Percentiles rank a stretch among this genome's conserved stretches.
Conservation (phyloP, 2,329 filamentous ascomycete species). For the Aspergillus fischeri region DNA sequence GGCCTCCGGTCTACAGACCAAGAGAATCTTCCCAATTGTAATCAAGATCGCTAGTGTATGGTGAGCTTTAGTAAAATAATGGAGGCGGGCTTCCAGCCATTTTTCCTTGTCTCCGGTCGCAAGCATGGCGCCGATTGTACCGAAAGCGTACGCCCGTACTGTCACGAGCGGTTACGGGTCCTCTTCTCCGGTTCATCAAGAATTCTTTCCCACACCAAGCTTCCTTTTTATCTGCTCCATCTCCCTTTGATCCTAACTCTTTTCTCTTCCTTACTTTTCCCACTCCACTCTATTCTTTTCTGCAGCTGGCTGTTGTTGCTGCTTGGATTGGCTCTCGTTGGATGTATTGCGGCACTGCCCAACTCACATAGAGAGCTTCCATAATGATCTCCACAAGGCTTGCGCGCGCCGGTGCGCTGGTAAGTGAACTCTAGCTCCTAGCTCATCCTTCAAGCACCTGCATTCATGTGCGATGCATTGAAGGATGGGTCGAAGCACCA, state of each 20-base stretch:
- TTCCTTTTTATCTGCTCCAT: constrained; percentile 33
- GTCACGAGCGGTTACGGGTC: constrained; percentile 38
- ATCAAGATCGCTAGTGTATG: background rate
- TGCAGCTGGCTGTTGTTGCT: constrained; percentile 33
- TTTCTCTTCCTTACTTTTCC: constrained; percentile 27
- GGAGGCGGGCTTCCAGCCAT: constrained; percentile 12
- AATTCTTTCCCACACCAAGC: constrained; percentile 36
- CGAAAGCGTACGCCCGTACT: constrained; percentile 28
- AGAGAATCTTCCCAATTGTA: background rate
- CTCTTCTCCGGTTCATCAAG: constrained; percentile 34
- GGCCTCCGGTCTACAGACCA: background rate
- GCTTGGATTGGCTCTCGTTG: constrained; percentile 30
- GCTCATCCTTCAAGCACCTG: constrained; percentile 9
- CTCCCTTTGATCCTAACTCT: constrained; percentile 34
- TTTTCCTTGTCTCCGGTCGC: constrained; percentile 30
- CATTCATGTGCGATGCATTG: constrained; percentile 9
- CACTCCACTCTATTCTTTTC: constrained; percentile 33
- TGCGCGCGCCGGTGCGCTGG: constrained; percentile 46
- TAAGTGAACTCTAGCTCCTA: constrained; percentile 29
- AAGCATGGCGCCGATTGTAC: constrained; percentile 16
- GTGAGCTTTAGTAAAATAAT: background rate
- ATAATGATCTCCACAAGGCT: constrained; percentile 47
- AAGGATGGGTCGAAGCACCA: background rate
- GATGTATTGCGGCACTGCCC: constrained; percentile 36
- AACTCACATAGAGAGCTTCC: constrained; percentile 38